Base-by-base conservation (phyloP, 2,329 filamentous ascomycete species). In the Botrytis fabae region DNA sequence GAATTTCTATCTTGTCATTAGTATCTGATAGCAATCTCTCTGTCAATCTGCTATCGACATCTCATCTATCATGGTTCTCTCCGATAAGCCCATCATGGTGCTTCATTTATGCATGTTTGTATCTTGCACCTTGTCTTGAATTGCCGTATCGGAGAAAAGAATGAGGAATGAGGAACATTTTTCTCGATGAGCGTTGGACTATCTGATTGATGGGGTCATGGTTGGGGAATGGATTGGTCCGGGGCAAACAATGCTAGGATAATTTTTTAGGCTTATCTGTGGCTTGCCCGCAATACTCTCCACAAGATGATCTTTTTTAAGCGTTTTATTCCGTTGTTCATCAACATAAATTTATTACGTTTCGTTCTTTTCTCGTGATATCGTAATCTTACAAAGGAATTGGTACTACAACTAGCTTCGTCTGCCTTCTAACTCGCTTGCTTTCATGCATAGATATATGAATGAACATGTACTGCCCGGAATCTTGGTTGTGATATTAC, bases 191-290 rank as follows among this genome's bases (percentile, higher is more conserved):
- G 61, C 60, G 61, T 40, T 66, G 44, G 28, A 42, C 66, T 46
- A 8, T 42, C 57, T 46, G 38, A 22, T 54, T 57, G 60, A 35
- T 18, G 48, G 61, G 59, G 46, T 65, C 44, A 54, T 70, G 69
- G 18, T 46, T 70, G 59, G 22, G 38, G 35, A 44, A 42, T 59
- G 44, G 44, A 71, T 71, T 71, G 70, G 61, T 32, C 46, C 44
- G 62, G 44, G 46, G 61, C 44, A 42, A 71, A 71, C 48, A 57
- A 25, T 51, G 16, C 69, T 65, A 57, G 61, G 46, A 66, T 71
- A 32, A 32, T 71, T 72, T 40, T 60, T 68, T 59, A 28, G 70
- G 70, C 70, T 72, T 72, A 72, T 72, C 70, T 51, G 48, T 72
- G 48, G 48, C 61, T 44, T 44, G 51, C 38, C 69, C 28, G 28